Conservation (phyloP, 108 stramenopile species). For the Schizochytrium sp. region DNA sequence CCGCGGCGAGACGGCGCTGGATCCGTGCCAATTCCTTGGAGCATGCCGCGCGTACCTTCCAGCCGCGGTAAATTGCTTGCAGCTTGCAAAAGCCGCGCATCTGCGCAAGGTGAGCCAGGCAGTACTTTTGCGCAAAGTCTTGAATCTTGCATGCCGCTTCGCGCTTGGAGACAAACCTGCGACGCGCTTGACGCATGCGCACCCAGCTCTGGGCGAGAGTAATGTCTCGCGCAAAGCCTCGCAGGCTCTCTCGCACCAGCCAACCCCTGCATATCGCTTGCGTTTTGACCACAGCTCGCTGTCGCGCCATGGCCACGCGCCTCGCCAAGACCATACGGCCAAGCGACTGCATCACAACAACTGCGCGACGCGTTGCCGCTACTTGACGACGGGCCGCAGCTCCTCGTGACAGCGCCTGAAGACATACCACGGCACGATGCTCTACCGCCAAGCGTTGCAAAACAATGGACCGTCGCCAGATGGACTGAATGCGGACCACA, state of each 20-base stretch:
- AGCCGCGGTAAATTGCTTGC: background rate
- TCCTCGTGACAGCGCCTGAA: background rate
- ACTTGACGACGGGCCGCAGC: background rate
- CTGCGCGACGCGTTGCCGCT: background rate
- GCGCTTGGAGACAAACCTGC: background rate
- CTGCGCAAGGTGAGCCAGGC: background rate
- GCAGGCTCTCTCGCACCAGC: background rate
- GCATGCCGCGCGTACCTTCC: background rate
- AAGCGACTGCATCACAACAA: background rate
- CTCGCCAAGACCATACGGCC: background rate
- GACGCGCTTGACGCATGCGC: background rate
- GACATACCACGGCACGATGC: background rate
- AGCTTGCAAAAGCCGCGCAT: background rate
- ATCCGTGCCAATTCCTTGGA: background rate
- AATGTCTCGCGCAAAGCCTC: background rate
- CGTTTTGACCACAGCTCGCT: background rate
- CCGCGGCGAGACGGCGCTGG: background rate
- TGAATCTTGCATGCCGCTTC: background rate
- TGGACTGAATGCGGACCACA: background rate
- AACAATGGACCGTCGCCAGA: background rate
- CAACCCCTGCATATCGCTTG: background rate
- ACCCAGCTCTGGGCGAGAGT: background rate
- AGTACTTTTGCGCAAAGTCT: background rate
- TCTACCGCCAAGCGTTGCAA: background rate
- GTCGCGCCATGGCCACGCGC: background rate